Conservation (phyloP, 2,329 filamentous ascomycete species). For the Thielaviopsis euricoi region DNA sequence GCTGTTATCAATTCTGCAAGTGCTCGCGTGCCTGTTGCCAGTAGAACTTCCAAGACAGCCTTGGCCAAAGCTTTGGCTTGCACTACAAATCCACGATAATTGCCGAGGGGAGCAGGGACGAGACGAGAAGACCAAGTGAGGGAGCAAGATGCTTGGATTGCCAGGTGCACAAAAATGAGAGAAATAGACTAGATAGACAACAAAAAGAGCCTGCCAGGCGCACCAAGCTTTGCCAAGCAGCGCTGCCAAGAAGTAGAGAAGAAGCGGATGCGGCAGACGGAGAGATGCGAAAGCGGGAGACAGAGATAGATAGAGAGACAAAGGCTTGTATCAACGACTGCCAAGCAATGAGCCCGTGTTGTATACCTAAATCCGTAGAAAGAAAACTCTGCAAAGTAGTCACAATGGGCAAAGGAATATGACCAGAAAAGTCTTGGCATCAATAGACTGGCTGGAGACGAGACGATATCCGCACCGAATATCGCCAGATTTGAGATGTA, state of each 20-base stretch:
- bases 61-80: not conserved
- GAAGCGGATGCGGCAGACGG: not conserved
- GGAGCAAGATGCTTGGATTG: too few relatives aligned
- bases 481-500: too few relatives aligned
- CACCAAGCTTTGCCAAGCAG: not conserved
- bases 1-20: not conserved
- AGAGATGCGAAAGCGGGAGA: not conserved
- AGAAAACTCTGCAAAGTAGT: not conserved
- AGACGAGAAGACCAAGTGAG: not conserved
- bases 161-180: too few relatives aligned
- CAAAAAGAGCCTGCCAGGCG: constrained; percentile 13
- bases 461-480: too few relatives aligned
- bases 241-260: not conserved
- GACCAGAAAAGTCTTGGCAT: not conserved
- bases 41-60: not conserved
- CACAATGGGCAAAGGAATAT: not conserved
- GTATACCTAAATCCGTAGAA: not conserved
- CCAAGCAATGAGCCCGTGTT: not conserved
- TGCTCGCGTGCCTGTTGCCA: not conserved
- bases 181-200: too few relatives aligned
- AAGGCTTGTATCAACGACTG: not conserved
- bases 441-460: not conserved
- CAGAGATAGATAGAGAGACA: too few relatives aligned
- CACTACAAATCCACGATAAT: not conserved
- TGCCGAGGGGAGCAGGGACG: not conserved